These are phyloP conservation scores for Eutypella sp. DNA, from an alignment of 2,329 filamentous ascomycete genomes.

Conservation along the genomic window DNA sequence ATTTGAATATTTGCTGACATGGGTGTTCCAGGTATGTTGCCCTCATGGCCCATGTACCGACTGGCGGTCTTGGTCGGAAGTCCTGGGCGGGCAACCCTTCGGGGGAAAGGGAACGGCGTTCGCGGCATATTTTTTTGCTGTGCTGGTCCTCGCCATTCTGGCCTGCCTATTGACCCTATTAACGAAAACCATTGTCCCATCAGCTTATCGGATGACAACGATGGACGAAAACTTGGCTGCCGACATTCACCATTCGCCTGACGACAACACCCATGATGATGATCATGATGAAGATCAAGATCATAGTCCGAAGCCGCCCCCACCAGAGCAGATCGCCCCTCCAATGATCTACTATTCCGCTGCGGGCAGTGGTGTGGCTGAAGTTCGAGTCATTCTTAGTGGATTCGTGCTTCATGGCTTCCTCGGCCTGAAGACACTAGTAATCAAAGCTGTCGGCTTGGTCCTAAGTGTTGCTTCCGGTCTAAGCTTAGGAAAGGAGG, in stretches of 20 bases:
- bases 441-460: constrained; percentile 78
- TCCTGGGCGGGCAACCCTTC: constrained; percentile 39
- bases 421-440: constrained; percentile 77
- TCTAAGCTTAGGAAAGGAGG: constrained; percentile 88
- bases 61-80: constrained; percentile 53
- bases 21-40: constrained; percentile 47
- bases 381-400: constrained; percentile 96
- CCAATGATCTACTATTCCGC: constrained; percentile 95
- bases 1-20: no score
- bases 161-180: constrained; percentile 78
- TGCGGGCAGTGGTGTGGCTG: constrained; percentile 91
- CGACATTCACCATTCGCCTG: constrained; percentile 36
- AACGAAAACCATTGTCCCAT: constrained; percentile 93
- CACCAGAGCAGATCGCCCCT: constrained; percentile 32
- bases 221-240: constrained; percentile 90
- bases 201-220: constrained; percentile 78
- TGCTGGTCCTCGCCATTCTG: constrained; percentile 62
- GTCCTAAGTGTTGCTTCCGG: constrained; percentile 89
- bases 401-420: constrained; percentile 97
- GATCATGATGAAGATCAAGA: constrained; percentile 38
- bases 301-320: constrained; percentile 32
- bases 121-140: constrained; percentile 66
- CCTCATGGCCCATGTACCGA: constrained; percentile 51
- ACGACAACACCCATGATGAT: constrained; percentile 30
- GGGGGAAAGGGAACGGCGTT: constrained; percentile 67